phyloP scores from a whole-genome alignment of 345 rosid genomes.

The Linum usitatissimum region DNA sequence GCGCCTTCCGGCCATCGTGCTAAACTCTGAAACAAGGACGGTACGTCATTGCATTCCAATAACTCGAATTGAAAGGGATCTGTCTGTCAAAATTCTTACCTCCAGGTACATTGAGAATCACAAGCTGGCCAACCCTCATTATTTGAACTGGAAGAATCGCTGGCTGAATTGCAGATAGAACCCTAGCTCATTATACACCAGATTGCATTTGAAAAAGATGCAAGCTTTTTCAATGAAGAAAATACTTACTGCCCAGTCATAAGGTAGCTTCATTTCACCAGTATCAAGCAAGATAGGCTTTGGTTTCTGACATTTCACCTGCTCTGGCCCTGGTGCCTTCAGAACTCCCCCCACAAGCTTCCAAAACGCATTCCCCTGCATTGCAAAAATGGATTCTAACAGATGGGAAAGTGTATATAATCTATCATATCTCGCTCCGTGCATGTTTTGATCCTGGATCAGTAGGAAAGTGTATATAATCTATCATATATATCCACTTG shows the following conservation, averaged over 20 bases:
- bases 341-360: slow-evolving; percentile 61
- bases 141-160: slow-evolving; percentile 89
- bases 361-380: slow-evolving; percentile 87
- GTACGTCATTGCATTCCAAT: no score
- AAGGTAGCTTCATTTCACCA: slow-evolving; percentile 92
- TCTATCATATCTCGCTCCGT: no score
- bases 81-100: slow-evolving; percentile 30
- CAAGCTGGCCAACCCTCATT: slow-evolving; percentile 71
- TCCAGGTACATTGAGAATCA: slow-evolving; percentile 90
- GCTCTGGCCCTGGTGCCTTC: slow-evolving; percentile 61
- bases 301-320: slow-evolving; percentile 74
- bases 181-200: slow-evolving; percentile 1
- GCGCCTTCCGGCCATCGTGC: slow-evolving; percentile 99
- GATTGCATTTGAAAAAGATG: neutral
- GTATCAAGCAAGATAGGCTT: slow-evolving; percentile 96
- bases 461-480: no score
- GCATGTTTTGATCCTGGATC: no score
- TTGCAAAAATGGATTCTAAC: no score
- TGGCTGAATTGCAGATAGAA: slow-evolving; percentile 51
- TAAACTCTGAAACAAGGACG: slow-evolving; percentile 64
- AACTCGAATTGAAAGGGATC: neutral
- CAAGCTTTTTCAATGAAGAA: neutral
- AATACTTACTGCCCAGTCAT: slow-evolving; percentile 89
- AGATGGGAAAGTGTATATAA: no score
- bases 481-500: no score